Base-by-base conservation (phyloP, 805 yeast genomes). In the Brettanomyces naardenensis region DNA sequence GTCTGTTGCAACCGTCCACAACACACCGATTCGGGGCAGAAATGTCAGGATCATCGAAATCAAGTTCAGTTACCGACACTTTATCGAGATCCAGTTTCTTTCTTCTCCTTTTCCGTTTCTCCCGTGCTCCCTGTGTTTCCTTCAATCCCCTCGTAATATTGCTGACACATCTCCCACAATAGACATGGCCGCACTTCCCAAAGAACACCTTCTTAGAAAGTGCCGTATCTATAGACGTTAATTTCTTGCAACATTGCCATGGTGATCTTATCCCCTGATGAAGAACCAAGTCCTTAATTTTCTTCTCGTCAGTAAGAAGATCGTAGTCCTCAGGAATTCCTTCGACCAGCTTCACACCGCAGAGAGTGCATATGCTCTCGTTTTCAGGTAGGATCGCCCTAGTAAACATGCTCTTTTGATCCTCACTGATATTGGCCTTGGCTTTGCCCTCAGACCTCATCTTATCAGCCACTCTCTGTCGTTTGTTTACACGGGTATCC, bases 101-200 rank as follows among this genome's bases (percentile, higher is more conserved):
- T 39, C 44, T 53, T 44, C 52, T 60, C 3, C 53, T 42, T n/a
- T 35, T 35, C 43, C 28, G 36, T 28, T 18, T 34, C 0, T 18
- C 4, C 43, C 41, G 39, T 53, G 42, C 41, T 40, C 26, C 42
- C 28, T 37, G 19, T 41, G 44, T 32, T 42, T 14, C 41, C 32
- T 10, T 35, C 18, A 19, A 26, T 28, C 19, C 42, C 47, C 71
- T 68, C 14, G 70, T 71, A n/a, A 81, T 75, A 47, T 77, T 71
- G 45, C 74, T 74, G 18, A 81, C 82, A 59, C 96, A 87, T 30
- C 90, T 59, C 1, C 95, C 96, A 58, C 96, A 87, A 54, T 75
- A 87, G 1, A 78, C 71, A 61, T 87, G 96, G 0, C 95, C 95
- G 64, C 96, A 87, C 28, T 62, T 58, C 0, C 84, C 71, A 15